A percentile compares a stretch with the other conserved stretches of the same genome.
Conservation (phyloP, 2,329 filamentous ascomycete genomes). For the Epichloe coenophiala region DNA sequence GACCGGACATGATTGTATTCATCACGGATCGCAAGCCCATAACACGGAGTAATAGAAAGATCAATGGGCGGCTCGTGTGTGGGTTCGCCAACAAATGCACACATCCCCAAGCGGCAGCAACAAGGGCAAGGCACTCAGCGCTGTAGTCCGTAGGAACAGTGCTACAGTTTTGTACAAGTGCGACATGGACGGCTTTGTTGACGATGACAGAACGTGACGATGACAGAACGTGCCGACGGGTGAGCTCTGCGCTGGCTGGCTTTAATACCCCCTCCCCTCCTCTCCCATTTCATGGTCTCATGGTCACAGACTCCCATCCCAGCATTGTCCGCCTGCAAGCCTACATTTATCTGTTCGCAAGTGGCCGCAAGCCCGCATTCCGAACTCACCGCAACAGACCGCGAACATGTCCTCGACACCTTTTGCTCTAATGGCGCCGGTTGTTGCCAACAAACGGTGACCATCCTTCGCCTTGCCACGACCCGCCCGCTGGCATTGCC, state of each 20-base stretch:
- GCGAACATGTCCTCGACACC: not conserved
- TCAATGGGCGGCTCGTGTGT: not conserved
- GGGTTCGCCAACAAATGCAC: too few species aligned
- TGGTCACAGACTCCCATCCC: not conserved
- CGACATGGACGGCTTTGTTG: not conserved
- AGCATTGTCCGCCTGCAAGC: not conserved
- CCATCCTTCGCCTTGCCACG: slow-evolving; percentile 2
- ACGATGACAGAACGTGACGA: not conserved
- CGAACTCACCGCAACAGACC: too few species aligned
- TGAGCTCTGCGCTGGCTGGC: too few species aligned
- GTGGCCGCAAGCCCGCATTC: slow-evolving; percentile 4
- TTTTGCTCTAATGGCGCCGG: not conserved
- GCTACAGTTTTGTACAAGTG: not conserved
- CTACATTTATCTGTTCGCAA: not conserved
- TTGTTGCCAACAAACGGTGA: not conserved
- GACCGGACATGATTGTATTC: too few species aligned
- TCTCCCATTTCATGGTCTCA: not conserved
- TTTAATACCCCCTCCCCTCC: too few species aligned
- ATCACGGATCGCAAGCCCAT: not conserved
- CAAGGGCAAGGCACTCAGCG: not conserved
- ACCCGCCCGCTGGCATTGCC: slow-evolving; percentile 8
- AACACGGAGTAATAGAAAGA: not conserved
- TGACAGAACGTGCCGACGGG: not conserved
- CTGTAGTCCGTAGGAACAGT: not conserved
- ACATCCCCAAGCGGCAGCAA: too few species aligned